phyloP scores from a whole-genome alignment of 2,329 filamentous ascomycete species.

The Sclerotinia trifoliorum region DNA sequence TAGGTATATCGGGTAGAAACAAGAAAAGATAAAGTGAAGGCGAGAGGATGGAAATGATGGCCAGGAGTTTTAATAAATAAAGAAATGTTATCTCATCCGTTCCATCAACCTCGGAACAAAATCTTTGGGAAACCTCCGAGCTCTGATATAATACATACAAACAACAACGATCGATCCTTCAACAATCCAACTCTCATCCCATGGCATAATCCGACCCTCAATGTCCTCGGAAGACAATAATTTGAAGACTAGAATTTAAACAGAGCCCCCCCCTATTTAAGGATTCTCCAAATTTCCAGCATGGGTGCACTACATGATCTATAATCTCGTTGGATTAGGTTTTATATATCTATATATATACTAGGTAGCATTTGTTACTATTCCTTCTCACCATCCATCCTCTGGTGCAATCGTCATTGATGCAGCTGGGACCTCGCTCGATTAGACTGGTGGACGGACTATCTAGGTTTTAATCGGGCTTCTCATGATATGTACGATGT shows the following conservation, averaged over 20 bases:
- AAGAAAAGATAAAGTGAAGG: neutral
- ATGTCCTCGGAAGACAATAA: slow-evolving; percentile 6
- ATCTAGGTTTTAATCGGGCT: neutral
- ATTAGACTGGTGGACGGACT: neutral
- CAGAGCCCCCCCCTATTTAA: neutral
- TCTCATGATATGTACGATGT: neutral
- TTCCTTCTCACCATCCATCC: neutral
- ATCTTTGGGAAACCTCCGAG: neutral
- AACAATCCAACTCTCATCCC: neutral
- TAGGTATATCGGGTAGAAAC: neutral
- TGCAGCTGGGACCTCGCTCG: neutral
- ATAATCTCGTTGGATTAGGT: neutral
- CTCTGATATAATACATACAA: neutral
- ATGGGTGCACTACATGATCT: neutral
- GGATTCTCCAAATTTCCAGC: too few relatives aligned
- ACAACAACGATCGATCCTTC: neutral
- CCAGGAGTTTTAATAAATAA: neutral
- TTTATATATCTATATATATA: neutral
- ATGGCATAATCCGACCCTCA: slow-evolving; percentile 5
- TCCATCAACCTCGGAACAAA: neutral
- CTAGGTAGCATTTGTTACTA: neutral
- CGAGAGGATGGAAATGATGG: neutral
- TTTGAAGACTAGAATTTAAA: neutral
- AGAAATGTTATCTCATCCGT: neutral
- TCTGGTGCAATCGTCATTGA: neutral